phyloP scores from a whole-genome alignment of 1,284 basidiomycete species.

The Ganoderma leucocontextum region DNA sequence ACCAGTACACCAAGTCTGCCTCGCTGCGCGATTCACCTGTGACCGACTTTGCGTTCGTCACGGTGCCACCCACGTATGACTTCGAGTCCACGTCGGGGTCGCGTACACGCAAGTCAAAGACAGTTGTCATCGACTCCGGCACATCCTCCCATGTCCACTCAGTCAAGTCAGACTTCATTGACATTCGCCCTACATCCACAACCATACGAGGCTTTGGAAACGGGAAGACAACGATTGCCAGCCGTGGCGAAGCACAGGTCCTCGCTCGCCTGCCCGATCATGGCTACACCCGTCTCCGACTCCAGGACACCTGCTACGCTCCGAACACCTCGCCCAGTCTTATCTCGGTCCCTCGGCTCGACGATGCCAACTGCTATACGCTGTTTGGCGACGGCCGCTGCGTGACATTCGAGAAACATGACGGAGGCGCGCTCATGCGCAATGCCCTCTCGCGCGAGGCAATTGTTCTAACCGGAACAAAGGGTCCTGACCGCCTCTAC shows the following conservation, averaged over 20 bases:
- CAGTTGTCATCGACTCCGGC: conserved; percentile 17
- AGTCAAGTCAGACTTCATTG: conserved; percentile 11
- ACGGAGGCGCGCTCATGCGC: conserved; percentile 15
- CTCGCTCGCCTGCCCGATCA: conserved; percentile 7
- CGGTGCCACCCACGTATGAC: no score
- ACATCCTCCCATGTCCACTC: conserved; percentile 22
- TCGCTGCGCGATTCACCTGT: not conserved
- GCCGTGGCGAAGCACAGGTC: conserved; percentile 18
- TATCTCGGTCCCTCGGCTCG: conserved; percentile 19
- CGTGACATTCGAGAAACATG: conserved; percentile 14
- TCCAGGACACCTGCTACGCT: conserved; percentile 15
- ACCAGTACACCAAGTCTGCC: not conserved
- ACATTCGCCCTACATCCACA: not conserved
- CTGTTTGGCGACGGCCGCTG: conserved; percentile 19
- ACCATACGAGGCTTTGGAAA: conserved; percentile 16
- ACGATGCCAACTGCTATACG: conserved; percentile 20
- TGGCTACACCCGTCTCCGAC: conserved; percentile 14
- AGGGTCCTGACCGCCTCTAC: conserved; percentile 16
- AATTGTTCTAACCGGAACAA: conserved; percentile 13
- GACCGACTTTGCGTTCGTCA: conserved; percentile 4
- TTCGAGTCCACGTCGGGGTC: not conserved
- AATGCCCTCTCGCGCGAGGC: not conserved
- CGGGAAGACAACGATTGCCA: conserved; percentile 10
- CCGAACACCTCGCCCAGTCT: conserved; percentile 20
- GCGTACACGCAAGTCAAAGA: not conserved